These are phyloP conservation scores for Elsinoe perseae DNA, from an alignment of 2,329 filamentous ascomycete species.

Conservation along the genomic window DNA sequence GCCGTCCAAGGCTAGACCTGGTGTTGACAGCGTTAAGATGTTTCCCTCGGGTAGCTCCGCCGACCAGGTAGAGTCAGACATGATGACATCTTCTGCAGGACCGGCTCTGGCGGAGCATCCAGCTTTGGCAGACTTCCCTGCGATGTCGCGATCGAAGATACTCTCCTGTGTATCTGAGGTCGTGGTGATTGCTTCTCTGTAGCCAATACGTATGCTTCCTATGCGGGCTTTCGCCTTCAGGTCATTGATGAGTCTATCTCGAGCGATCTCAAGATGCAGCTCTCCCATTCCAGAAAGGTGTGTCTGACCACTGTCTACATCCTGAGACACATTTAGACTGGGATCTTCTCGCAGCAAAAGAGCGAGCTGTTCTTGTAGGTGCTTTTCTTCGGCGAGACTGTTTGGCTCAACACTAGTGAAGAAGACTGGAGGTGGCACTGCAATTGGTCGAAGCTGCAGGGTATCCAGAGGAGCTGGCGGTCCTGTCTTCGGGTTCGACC, in stretches of 20 bases:
- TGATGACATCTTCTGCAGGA: constrained; percentile 43
- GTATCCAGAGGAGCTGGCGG: constrained; percentile 62
- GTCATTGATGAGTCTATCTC: constrained; percentile 78
- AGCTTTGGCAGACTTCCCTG: constrained; percentile 70
- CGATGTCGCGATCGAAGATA: constrained; percentile 70
- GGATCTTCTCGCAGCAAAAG: constrained; percentile 86
- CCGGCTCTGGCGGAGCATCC: constrained; percentile 62
- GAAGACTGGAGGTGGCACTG: constrained; percentile 87
- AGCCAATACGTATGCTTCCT: constrained; percentile 89
- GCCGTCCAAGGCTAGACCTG: constrained; percentile 39
- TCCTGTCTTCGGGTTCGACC: constrained; percentile 51
- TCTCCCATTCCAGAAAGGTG: constrained; percentile 94
- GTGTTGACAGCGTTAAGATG: constrained; percentile 50
- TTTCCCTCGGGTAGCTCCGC: constrained; percentile 58
- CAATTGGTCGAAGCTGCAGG: constrained; percentile 77
- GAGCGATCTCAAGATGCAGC: constrained; percentile 85
- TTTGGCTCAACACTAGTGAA: constrained; percentile 88
- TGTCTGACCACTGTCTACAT: constrained; percentile 88
- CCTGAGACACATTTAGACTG: constrained; percentile 73
- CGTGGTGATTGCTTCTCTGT: constrained; percentile 69
- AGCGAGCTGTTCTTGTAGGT: constrained; percentile 65
- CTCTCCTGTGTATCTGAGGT: constrained; percentile 51
- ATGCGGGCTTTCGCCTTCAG: constrained; percentile 80
- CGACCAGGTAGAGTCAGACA: constrained; percentile 29
- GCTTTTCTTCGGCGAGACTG: constrained; percentile 69